Evolutionary conservation across 78 protist genomes (phyloP).

Genomic region (Dictyostelium citrinum): DNA sequence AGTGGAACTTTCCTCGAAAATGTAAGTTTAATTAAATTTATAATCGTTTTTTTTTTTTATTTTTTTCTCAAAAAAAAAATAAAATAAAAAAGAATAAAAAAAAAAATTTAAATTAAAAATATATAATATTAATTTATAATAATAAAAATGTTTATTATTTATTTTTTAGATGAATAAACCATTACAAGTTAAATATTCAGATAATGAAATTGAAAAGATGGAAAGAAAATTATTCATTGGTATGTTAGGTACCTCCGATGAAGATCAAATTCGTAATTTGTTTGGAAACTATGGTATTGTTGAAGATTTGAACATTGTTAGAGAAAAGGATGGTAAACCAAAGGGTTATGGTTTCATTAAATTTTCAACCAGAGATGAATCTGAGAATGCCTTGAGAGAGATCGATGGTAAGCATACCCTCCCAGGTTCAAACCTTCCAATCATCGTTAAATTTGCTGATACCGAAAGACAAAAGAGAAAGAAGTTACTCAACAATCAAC

Average conservation of each 20-base stretch:
- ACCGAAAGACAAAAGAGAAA: constrained; percentile 78
- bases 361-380: constrained; percentile 92
- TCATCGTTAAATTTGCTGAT: constrained; percentile 70
- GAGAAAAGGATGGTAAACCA: constrained; percentile 85
- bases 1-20: constrained; percentile 22
- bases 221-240: constrained; percentile 76
- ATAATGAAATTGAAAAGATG: constrained; percentile 76
- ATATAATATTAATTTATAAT: neutral
- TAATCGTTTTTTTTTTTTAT: neutral
- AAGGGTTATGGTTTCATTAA: constrained; percentile 98
- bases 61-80: neutral
- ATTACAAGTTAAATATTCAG: constrained; percentile 72
- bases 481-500: constrained; percentile 13
- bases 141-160: neutral
- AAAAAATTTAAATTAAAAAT: no score
- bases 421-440: constrained; percentile 48
- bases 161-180: constrained; percentile 45
- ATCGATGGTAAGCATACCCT: constrained; percentile 88
- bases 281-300: constrained; percentile 86
- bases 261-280: neutral
- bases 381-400: constrained; percentile 91
- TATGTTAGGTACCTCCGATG: constrained; percentile 68
- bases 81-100: neutral
- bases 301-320: constrained; percentile 88
- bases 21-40: neutral